Conservation (phyloP, 1,139 yeast species). For the Yamadazyma buinensis region DNA sequence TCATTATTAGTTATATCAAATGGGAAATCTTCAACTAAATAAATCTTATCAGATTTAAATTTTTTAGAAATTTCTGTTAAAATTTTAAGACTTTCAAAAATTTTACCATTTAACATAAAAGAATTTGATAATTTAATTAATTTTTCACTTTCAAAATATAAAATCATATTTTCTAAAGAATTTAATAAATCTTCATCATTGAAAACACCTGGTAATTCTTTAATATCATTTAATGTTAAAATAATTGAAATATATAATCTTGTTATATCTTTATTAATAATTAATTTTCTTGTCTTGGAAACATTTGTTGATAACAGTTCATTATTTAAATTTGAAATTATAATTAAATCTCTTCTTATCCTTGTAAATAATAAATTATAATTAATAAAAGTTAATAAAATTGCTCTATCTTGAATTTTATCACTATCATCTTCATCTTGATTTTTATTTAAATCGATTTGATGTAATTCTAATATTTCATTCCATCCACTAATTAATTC, state of each 20-base stretch:
- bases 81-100: constrained; percentile 55
- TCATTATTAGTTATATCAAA: constrained; percentile 34
- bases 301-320: constrained; percentile 8
- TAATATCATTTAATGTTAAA: constrained; percentile 49
- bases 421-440: constrained; percentile 46
- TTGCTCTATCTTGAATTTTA: constrained; percentile 68
- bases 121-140: constrained; percentile 45
- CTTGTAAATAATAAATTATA: constrained; percentile 65
- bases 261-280: constrained; percentile 40
- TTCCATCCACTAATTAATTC: constrained; percentile 34
- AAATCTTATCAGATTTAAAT: constrained; percentile 14
- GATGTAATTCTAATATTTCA: constrained; percentile 43
- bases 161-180: constrained; percentile 48
- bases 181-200: constrained; percentile 68
- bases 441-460: constrained; percentile 41
- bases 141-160: constrained; percentile 46
- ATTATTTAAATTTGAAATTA: constrained; percentile 32
- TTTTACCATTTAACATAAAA: constrained; percentile 43
- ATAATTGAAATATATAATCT: constrained; percentile 50
- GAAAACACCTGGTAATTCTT: constrained; percentile 87
- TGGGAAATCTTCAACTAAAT: constrained; percentile 33
- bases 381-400: constrained; percentile 69
- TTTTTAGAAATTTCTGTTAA: constrained; percentile 30
- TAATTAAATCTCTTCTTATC: constrained; percentile 64
- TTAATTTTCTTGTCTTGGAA: constrained; percentile 21